Evolutionary conservation across 1,139 yeast genomes (phyloP), one percentile per base, ranked within the genome.

Genomic region (Lodderomyces jiufengensis): DNA sequence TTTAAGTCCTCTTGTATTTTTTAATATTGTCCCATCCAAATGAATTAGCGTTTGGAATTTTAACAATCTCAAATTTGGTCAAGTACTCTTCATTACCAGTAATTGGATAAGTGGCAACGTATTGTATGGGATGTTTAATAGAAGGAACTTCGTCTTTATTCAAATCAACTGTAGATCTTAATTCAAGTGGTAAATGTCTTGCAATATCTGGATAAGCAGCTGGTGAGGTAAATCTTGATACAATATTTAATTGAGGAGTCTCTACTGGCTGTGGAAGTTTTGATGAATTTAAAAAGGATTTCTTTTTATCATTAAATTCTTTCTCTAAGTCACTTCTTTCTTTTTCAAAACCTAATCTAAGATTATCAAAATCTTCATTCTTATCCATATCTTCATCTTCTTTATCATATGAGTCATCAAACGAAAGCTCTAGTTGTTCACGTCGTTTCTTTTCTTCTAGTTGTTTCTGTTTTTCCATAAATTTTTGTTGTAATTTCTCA

Each of bases 21-120:
- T 60, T 57, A 37, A 70, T 49, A 41, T 70, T 70, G 39, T 68
- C 75, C 76, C 75, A 70, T 2, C 69, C 76, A 33, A 70, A 39
- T n/a, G 66, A 54, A 42, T 70, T 70, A 16, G 72, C 61, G 47
- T 69, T 70, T 3, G 76, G 76, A 31, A 70, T 55, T 48, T 66
- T 67, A 24, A 70, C 55, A 9, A 69, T 55, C 44, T 70, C 76
- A 21, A 67, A 51, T 41, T 61, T 65, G 36, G 61, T 66, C 40
- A 66, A 54, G 11, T 55, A 42, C 36, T 63, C 68, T 1, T 71
- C 65, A 34, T 63, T 63, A 3, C 30, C 16, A 29, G 47, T 48
- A 5, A 48, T 40, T 0, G 70, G 60, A 40, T 57, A 55, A 5
- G 63, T 51, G 9, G 63, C 49, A 12, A 57, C 51, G 40, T 60